Conservation (phyloP, 495 filamentous ascomycete genomes). For the Aspergillus indologenus region DNA sequence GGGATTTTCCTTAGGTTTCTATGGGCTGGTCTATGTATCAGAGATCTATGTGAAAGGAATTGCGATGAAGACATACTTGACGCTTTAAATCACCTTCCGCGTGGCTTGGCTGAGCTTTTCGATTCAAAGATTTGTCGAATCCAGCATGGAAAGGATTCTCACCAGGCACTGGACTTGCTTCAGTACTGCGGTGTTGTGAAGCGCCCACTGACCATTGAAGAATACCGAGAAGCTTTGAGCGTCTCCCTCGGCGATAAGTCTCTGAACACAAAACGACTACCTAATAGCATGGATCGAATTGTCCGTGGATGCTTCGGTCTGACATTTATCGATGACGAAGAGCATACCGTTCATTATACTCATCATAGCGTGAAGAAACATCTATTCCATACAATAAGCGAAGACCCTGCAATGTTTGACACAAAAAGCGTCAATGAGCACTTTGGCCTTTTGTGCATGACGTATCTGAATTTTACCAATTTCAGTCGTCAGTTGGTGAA, state of each 20-base stretch:
- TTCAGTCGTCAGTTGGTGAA: slow-evolving; percentile 25
- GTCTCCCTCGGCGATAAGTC: slow-evolving; percentile 20
- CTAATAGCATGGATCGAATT: slow-evolving; percentile 27
- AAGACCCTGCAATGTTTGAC: neutral
- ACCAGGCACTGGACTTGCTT: slow-evolving; percentile 22
- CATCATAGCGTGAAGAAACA: slow-evolving; percentile 34
- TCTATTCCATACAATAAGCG: slow-evolving; percentile 13
- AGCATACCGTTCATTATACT: slow-evolving; percentile 28
- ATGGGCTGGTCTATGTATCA: slow-evolving; percentile 32
- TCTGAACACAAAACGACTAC: slow-evolving; percentile 14
- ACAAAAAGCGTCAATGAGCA: slow-evolving; percentile 1
- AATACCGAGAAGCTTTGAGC: slow-evolving; percentile 30
- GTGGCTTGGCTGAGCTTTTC: slow-evolving; percentile 28
- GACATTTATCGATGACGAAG: slow-evolving; percentile 33
- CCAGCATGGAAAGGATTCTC: neutral
- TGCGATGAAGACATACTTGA: slow-evolving; percentile 34
- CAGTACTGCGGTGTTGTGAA: slow-evolving; percentile 20
- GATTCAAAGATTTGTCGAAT: slow-evolving; percentile 25
- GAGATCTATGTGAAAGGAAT: slow-evolving; percentile 31
- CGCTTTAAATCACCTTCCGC: slow-evolving; percentile 29
- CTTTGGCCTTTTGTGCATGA: slow-evolving; percentile 32
- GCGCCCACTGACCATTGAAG: slow-evolving; percentile 22
- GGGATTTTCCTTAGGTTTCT: slow-evolving; percentile 28
- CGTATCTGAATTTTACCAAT: slow-evolving; percentile 35
- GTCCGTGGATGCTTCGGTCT: slow-evolving; percentile 30